A percentile compares a stretch with the other conserved stretches of the same genome.
phyloP scores from a whole-genome alignment of 495 filamentous ascomycete species.

The Xylaria intraflava region DNA sequence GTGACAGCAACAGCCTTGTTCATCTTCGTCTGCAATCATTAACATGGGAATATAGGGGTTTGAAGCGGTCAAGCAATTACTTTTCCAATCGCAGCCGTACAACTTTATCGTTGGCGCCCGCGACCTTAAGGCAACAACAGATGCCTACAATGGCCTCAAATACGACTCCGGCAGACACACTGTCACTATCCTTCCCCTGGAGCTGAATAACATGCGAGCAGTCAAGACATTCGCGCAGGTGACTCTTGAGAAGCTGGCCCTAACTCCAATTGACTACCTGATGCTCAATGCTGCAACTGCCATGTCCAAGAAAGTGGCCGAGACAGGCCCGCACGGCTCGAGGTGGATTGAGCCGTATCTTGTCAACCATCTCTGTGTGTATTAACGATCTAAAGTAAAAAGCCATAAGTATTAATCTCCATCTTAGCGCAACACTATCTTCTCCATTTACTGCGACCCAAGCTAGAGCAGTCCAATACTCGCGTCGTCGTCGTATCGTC shows the following conservation, averaged over 20 bases:
- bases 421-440: constrained; percentile 41
- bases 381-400: neutral
- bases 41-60: constrained; percentile 30
- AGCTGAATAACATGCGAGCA: constrained; percentile 30
- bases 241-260: constrained; percentile 30
- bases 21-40: neutral
- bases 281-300: constrained; percentile 37
- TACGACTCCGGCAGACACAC: constrained; percentile 29
- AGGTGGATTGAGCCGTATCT: constrained; percentile 36
- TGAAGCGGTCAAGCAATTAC: constrained; percentile 37
- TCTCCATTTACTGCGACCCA: constrained; percentile 31
- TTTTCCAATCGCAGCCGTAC: constrained; percentile 32
- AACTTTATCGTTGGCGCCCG: constrained; percentile 42
- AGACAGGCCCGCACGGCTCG: constrained; percentile 24
- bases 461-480: constrained; percentile 29
- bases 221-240: constrained; percentile 34
- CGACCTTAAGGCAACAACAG: constrained; percentile 26
- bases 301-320: constrained; percentile 15
- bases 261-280: constrained; percentile 33
- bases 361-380: constrained; percentile 40
- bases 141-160: constrained; percentile 30
- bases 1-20: neutral
- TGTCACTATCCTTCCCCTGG: constrained; percentile 36
- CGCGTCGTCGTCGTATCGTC: constrained; percentile 40
- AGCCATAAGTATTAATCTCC: neutral